Evolutionary conservation across 495 filamentous ascomycete genomes (phyloP), one percentile per base, ranked within the genome.

Genomic region (Saxispiralis lemnorum): DNA sequence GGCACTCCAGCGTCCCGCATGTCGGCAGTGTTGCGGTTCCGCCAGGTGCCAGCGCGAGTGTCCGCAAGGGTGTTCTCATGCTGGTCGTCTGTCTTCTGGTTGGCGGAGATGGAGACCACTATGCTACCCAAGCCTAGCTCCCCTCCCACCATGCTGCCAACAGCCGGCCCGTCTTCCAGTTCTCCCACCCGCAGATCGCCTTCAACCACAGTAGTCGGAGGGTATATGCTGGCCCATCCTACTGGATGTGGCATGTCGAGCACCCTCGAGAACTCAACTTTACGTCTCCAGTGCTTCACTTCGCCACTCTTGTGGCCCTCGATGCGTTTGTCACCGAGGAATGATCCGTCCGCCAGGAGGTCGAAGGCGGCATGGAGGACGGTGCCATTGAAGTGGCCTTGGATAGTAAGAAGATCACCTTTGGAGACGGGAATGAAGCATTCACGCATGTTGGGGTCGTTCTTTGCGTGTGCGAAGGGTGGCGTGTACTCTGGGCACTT

Each of bases 341-440:
- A 51, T 2, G 39, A 43, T n/a, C 48, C 48, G 24, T 51, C 48
- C 1, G 39, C 43, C 3, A 50, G 18, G 18, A 47, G 15, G 34
- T 51, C 41, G 31, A 51, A 39, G 13, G 24, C 24, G 11, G 37
- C 35, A 16, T 43, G 39, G 11, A 46, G 33, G 13, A 30, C 21
- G n/a, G 44, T 43, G 35, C 48, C 48, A 15, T 38, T 28, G 31
- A 46, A 47, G 6, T 18, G 7, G 19, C 48, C 48, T n/a, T 12
- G 18, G 16, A 51, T 31, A 6, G 38, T 47, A 17, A 51, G 20
- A 32, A 31, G 4, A 15, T 51, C 43, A 19, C 44, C 44, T 7
- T 21, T 24, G 2, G 18, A 10, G 11, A 47, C 44, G 2, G 43
- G 44, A 13, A 47, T 36, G 33, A 46, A 46, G 39, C 43, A 43